phyloP scores from a whole-genome alignment of 1,284 basidiomycete species.

The Apiotrichum laibachii region DNA sequence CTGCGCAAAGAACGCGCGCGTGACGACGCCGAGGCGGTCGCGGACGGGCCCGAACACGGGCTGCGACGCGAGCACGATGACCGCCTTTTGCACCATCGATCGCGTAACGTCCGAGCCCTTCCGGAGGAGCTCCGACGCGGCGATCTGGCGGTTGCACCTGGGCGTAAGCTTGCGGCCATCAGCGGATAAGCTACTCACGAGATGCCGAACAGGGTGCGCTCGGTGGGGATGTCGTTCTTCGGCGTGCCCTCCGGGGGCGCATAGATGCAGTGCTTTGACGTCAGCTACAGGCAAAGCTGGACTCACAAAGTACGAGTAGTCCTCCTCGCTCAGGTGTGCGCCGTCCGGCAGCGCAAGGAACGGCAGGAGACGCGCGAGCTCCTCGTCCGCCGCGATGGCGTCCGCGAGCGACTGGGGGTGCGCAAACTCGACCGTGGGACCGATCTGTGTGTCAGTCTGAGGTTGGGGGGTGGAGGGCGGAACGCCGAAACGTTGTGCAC shows the following conservation, averaged over 20 bases:
- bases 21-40: conserved; percentile 95
- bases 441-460: conserved; percentile 60
- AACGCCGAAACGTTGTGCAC: neutral
- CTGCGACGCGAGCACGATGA: conserved; percentile 87
- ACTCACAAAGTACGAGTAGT: conserved; percentile 85
- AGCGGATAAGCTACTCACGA: conserved; percentile 62
- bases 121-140: conserved; percentile 72
- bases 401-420: conserved; percentile 58
- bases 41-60: conserved; percentile 65
- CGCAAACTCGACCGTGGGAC: conserved; percentile 80
- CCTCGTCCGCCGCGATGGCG: conserved; percentile 72
- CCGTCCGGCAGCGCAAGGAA: conserved; percentile 98
- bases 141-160: conserved; percentile 94
- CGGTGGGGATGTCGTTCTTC: conserved; percentile 41
- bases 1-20: conserved; percentile 83
- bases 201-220: conserved; percentile 82
- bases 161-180: neutral
- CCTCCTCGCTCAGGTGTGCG: conserved; percentile 88
- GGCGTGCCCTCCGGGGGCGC: conserved; percentile 24
- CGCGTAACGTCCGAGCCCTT: conserved; percentile 86
- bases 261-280: conserved; percentile 63
- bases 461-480: neutral
- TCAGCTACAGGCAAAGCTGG: conserved; percentile 16
- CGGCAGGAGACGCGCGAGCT: conserved; percentile 76
- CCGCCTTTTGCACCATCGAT: conserved; percentile 95